Percentiles rank a stretch among this genome's conserved stretches.
Conservation (phyloP, 495 filamentous ascomycete genomes). For the Niebla homalea region DNA sequence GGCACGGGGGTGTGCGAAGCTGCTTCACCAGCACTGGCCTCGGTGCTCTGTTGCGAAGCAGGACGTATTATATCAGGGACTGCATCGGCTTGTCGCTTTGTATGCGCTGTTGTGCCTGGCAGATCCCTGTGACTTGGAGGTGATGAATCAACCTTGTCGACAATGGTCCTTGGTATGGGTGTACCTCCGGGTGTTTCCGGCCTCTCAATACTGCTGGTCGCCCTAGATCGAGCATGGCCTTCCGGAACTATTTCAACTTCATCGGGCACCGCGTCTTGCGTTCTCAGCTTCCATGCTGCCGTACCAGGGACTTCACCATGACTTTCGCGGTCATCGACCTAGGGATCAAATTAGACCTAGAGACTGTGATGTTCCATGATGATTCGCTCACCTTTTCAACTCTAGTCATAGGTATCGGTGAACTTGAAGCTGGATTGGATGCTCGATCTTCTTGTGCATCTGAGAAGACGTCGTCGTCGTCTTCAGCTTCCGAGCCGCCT, state of each 20-base stretch:
- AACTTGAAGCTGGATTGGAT: constrained; percentile 27
- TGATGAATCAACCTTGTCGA: constrained; percentile 62
- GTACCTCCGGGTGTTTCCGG: constrained; percentile 37
- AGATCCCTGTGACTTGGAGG: constrained; percentile 70
- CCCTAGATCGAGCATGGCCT: constrained; percentile 19
- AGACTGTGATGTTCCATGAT: neutral
- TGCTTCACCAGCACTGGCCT: constrained; percentile 10
- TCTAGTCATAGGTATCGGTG: constrained; percentile 47
- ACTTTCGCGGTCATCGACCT: constrained; percentile 39
- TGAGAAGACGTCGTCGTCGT: constrained; percentile 88
- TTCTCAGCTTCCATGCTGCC: constrained; percentile 41
- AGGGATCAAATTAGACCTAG: constrained; percentile 2
- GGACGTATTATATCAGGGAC: constrained; percentile 55
- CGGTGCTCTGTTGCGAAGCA: constrained; percentile 20
- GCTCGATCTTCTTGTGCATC: constrained; percentile 64
- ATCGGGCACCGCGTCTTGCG: constrained; percentile 51
- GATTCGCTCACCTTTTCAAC: constrained; percentile 35
- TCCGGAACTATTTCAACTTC: constrained; percentile 50
- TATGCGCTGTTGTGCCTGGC: constrained; percentile 68
- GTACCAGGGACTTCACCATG: constrained; percentile 54
- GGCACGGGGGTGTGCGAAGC: constrained; percentile 24
- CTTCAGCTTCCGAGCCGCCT: constrained; percentile 56
- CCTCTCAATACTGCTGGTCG: constrained; percentile 34
- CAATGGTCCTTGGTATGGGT: constrained; percentile 67
- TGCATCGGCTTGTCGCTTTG: constrained; percentile 66